Base-by-base conservation (phyloP, 2,329 filamentous ascomycete species). In the Verticillium nubilum region DNA sequence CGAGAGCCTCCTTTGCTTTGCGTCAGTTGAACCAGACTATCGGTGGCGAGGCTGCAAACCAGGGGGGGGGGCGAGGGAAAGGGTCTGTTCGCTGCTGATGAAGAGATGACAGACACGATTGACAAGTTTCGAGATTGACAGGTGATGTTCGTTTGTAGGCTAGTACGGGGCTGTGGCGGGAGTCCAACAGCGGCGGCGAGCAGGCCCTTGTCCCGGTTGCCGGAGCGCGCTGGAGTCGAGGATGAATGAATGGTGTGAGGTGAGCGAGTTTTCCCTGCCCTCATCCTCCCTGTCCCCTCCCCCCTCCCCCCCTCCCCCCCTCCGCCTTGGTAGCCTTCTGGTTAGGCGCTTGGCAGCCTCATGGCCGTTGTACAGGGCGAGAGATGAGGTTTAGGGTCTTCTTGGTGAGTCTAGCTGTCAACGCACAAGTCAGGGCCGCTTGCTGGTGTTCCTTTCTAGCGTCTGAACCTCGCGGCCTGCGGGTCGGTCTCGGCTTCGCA, bases 1-100 rank as follows among this genome's bases (percentile, higher is more conserved):
- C 61, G 61, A 61, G 61, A 58, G 55, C 52, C 52, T 61, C 60
- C 42, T n/a, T n/a, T n/a, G n/a, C 42, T n/a, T 50, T 50, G 42
- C 42, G 12, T 50, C 42, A 50, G 42, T 23, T 50, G 42, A 50
- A 50, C 42, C 42, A 50, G 12, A 50, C n/a, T 50, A n/a, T 50
- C 42, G 42, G 42, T 50, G 42, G 42, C 42, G 7, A 50, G 42
- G 42, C 42, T 50, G 42, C 42, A 19, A 25, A 23, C n/a, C 19
- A 13, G 42, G 42, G 42, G 28, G 52, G 25, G 4, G 17, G 26
- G 12, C 23, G 31, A 56, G 54, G n/a, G 53, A 35, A 27, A 28
- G 54, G 54, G 54, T 56, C 52, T 33, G 52, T 54, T 54, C 52
- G 52, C 52, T 23, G 27, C n/a, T 29, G 52, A 23, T 13, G 42